Percentiles rank a stretch among this genome's conserved stretches.
phyloP scores from a whole-genome alignment of 768 basidiomycete genomes.

The Leccinum barrowsii region DNA sequence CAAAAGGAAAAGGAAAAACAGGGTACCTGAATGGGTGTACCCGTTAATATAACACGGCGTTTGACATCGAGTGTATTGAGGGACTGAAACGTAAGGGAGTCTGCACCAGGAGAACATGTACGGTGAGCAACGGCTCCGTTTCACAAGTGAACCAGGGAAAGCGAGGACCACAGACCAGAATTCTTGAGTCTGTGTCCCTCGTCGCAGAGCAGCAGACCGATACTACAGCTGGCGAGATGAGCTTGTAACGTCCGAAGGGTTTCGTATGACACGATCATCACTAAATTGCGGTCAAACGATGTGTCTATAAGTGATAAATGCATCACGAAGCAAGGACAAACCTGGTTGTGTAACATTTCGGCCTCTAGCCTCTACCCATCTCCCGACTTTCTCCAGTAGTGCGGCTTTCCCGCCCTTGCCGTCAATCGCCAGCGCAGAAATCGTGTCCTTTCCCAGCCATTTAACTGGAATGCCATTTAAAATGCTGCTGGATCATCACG shows the following conservation, averaged over 20 bases:
- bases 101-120: slow-evolving; percentile 35
- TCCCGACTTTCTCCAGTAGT: slow-evolving; percentile 70
- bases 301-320: not conserved
- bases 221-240: slow-evolving; percentile 73
- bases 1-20: not conserved
- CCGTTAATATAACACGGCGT: slow-evolving; percentile 89
- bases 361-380: slow-evolving; percentile 89
- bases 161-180: slow-evolving; percentile 54
- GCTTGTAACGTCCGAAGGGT: slow-evolving; percentile 79
- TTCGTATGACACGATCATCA: slow-evolving; percentile 99
- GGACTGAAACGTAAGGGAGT: slow-evolving; percentile 84
- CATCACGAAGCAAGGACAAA: slow-evolving; percentile 29
- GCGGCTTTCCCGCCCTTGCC: slow-evolving; percentile 88
- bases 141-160: not conserved
- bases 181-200: slow-evolving; percentile 98
- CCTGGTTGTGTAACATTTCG: slow-evolving; percentile 91
- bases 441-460: slow-evolving; percentile 87
- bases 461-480: slow-evolving; percentile 54
- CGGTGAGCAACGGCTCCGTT: slow-evolving; percentile 1
- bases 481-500: not conserved
- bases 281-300: slow-evolving; percentile 36
- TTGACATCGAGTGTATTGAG: slow-evolving; percentile 80
- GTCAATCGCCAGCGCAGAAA: slow-evolving; percentile 82
- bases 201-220: slow-evolving; percentile 93
- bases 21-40: slow-evolving; percentile 83